A percentile compares a stretch with the other conserved stretches of the same genome.
These are phyloP conservation scores for Magnolia officinalis DNA, from an alignment of 164 flowering plant genomes.

Conservation along the genomic window DNA sequence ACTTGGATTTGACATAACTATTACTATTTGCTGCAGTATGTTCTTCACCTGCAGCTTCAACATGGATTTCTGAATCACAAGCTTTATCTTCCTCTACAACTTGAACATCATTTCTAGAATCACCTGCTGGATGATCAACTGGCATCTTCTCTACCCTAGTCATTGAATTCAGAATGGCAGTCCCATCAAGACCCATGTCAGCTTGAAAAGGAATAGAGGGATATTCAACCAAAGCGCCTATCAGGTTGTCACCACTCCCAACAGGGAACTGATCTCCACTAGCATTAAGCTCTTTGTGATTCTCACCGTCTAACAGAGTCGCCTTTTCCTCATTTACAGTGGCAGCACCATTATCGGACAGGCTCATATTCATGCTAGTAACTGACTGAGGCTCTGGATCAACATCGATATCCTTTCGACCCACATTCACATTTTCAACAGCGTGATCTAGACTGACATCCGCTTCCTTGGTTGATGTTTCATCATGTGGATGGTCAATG, in stretches of 20 bases:
- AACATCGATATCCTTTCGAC: constrained; percentile 14
- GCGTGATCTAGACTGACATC: constrained; percentile 9
- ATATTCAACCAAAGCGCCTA: not conserved
- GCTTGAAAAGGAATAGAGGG: not conserved
- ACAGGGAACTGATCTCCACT: not conserved
- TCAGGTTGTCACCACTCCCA: constrained; percentile 1
- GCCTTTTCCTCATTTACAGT: constrained; percentile 8
- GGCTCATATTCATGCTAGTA: constrained; percentile 6
- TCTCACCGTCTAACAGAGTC: not conserved
- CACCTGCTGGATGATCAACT: not conserved
- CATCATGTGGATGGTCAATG: constrained; percentile 6
- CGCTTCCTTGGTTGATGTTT: constrained; percentile 4
- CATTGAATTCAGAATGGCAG: not conserved
- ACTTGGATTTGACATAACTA: not conserved
- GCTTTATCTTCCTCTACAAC: not conserved
- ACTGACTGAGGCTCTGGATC: constrained; percentile 7
- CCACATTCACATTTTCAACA: not conserved
- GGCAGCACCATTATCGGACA: not conserved
- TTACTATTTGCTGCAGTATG: not conserved
- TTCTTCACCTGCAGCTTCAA: not conserved
- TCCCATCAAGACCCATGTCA: not conserved
- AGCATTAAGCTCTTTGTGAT: not conserved
- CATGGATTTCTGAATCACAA: not conserved
- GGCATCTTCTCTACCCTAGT: constrained; percentile 1
- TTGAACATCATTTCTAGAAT: not conserved